These are phyloP conservation scores for Nitzschia inconspicua DNA, from an alignment of 108 stramenopile genomes.

Conservation along the genomic window DNA sequence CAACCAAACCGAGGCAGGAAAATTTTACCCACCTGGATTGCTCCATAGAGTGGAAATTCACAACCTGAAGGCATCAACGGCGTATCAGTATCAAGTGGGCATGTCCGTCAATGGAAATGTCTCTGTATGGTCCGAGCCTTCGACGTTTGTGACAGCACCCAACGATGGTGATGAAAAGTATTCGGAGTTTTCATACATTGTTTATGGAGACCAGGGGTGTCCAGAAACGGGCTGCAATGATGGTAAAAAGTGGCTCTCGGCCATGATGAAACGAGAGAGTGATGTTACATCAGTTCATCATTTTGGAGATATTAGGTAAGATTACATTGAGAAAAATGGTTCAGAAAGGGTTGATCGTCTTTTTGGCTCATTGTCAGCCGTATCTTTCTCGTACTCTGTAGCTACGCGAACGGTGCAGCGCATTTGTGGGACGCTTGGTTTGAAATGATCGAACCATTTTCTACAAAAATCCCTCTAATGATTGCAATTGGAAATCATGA, in stretches of 20 bases:
- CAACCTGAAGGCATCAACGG: conserved; percentile 40
- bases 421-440: conserved; percentile 78
- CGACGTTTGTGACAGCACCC: conserved; percentile 23
- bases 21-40: conserved; percentile 52
- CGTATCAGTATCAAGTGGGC: conserved; percentile 60
- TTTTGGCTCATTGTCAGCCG: too few relatives aligned
- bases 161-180: neutral
- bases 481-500: conserved; percentile 87
- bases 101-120: conserved; percentile 17
- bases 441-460: conserved; percentile 66
- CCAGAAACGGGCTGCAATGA: conserved; percentile 12
- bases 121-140: conserved; percentile 23
- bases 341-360: neutral
- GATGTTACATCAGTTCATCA: conserved; percentile 56
- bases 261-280: conserved; percentile 33
- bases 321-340: neutral
- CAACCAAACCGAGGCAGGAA: conserved; percentile 48
- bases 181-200: conserved; percentile 51
- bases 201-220: conserved; percentile 69
- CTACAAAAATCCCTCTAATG: conserved; percentile 69
- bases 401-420: conserved; percentile 59
- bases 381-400: too few relatives aligned
- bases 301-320: conserved; percentile 64
- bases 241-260: conserved; percentile 17
- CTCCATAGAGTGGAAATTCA: conserved; percentile 50